These are phyloP conservation scores for Seiridium cupressi DNA, from an alignment of 2,329 filamentous ascomycete genomes.

Conservation along the genomic window DNA sequence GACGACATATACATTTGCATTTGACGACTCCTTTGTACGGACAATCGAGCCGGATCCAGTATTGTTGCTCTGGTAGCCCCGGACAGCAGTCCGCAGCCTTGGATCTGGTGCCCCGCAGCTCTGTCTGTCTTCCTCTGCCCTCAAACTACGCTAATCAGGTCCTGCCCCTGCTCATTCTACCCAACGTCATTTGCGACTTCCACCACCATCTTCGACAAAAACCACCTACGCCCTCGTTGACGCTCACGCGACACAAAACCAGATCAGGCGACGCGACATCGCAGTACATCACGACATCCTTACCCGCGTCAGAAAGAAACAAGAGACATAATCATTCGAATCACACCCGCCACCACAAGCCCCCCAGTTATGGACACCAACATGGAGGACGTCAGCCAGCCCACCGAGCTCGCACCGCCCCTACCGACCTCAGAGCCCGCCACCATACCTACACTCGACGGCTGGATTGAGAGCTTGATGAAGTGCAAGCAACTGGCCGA, in stretches of 20 bases:
- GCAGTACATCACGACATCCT: no score
- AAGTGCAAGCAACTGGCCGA: constrained; percentile 97
- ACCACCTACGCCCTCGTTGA: background rate
- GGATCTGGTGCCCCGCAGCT: background rate
- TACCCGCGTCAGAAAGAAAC: no score
- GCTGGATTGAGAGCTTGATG: constrained; percentile 99
- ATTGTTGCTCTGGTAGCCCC: background rate
- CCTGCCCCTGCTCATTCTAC: constrained; percentile 5
- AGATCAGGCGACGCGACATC: no score
- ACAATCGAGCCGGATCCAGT: background rate
- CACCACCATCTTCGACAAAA: constrained; percentile 1
- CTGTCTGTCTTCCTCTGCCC: background rate
- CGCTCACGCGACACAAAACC: background rate
- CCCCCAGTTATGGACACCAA: constrained; percentile 79
- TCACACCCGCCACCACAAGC: background rate
- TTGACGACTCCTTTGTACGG: background rate
- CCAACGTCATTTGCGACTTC: constrained; percentile 10
- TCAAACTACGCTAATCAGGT: constrained; percentile 9
- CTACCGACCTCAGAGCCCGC: constrained; percentile 71
- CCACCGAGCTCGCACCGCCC: constrained; percentile 69
- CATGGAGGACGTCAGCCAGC: constrained; percentile 96
- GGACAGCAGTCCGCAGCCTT: background rate
- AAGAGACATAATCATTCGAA: no score
- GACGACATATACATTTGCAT: background rate
- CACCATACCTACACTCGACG: constrained; percentile 88